Evolutionary conservation across 2,329 filamentous ascomycete species (phyloP), one percentile per base, ranked within the genome.

Genomic region (Pseudodiploospora longispora): DNA sequence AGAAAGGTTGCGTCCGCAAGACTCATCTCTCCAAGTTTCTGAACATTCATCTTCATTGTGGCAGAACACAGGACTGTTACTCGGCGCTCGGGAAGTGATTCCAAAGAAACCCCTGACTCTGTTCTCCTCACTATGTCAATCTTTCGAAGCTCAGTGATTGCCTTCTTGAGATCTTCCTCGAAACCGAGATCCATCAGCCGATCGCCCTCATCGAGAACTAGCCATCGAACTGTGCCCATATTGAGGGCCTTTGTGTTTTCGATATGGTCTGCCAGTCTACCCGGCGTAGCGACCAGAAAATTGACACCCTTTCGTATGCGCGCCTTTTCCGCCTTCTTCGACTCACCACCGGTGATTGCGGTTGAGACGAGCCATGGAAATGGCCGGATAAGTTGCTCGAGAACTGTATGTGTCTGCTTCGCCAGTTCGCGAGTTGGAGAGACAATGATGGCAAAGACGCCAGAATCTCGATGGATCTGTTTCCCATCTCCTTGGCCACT

Each of bases 181-280:
- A 98, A 98, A 0, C 93, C 93, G 57, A 97, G 76, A 59, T 98
- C 93, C 91, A 98, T 96, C 60, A 98, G 71, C n/a, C 93, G 79
- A 72, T 98, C 93, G 30, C 93, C 93, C 65, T 98, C 93, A 56
- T 98, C 93, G 5, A 98, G 75, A 2, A 98, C 83, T 27, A 98
- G 69, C 93, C 93, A 98, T 47, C 91, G 76, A 4, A 96, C 91
- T 27, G 84, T 90, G 56, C 85, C 86, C 35, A 97, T 81, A 51
- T 93, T 87, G 42, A 98, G 71, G 0, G 83, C 88, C 63, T 95
- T 82, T 1, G 93, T 98, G 59, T 96, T 88, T 54, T 94, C 84
- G 39, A 98, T 68, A 64, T 98, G 93, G 68, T 98, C 93, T 4
- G 83, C 85, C 47, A 98, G 70, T 49, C 93, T 80, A 57, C 93